These are phyloP conservation scores for Gossypium raimondii DNA, from an alignment of 345 rosid species.

Conservation along the genomic window DNA sequence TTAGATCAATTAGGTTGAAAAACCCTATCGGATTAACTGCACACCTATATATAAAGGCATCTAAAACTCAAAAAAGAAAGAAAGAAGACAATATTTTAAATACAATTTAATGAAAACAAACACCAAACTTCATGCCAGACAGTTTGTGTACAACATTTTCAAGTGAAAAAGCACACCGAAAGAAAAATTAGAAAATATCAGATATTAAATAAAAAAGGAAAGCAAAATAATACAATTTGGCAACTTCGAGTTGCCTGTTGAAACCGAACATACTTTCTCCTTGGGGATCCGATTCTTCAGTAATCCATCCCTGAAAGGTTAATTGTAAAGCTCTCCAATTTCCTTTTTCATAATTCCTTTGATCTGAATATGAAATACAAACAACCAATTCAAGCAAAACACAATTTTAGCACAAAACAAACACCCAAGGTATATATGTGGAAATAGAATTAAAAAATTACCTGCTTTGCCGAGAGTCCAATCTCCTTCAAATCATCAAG, in stretches of 20 bases:
- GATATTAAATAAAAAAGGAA: background rate
- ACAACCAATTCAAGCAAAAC: background rate
- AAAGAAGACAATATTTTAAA: background rate
- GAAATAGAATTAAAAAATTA: slow-evolving; percentile 4
- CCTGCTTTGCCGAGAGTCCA: slow-evolving; percentile 84
- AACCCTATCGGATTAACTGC: too few species aligned
- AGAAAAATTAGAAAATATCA: background rate
- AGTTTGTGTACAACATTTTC: background rate
- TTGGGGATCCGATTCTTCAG: too few species aligned
- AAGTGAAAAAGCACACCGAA: background rate
- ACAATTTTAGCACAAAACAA: background rate
- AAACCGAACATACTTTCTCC: background rate
- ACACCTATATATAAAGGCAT: too few species aligned
- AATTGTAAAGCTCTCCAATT: slow-evolving; percentile 29
- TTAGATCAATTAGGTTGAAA: too few species aligned
- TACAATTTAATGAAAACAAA: background rate
- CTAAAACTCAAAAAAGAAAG: too few species aligned
- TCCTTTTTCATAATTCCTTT: slow-evolving; percentile 34
- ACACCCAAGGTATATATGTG: background rate
- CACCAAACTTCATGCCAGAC: background rate
- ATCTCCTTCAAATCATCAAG: slow-evolving; percentile 58
- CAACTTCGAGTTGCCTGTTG: slow-evolving; percentile 15
- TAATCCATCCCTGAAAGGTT: background rate
- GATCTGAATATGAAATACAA: slow-evolving; percentile 23
- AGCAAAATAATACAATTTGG: background rate